Base-by-base conservation (phyloP, 2,329 filamentous ascomycete species). In the Davidsoniella neocaledoniae region DNA sequence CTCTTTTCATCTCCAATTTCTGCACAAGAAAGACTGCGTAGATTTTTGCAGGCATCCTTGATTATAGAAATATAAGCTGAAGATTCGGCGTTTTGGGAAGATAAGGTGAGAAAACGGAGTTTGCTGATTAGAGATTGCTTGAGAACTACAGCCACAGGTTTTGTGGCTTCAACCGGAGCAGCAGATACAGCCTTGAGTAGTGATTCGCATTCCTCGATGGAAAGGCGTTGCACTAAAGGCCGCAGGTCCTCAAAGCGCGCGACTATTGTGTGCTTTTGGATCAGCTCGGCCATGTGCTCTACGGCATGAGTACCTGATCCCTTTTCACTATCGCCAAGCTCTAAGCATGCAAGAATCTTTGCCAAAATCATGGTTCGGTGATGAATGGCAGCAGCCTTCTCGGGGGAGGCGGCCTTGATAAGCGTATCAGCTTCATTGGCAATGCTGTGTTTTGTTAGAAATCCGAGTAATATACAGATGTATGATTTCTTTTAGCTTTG, bases 51-150 rank as follows among this genome's bases (percentile, higher is more conserved):
- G 2, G 52, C 49, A 3, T 63, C 57, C 2, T 61, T 57, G 1
- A 62, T 55, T 25, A 70, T 51, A 4, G 56, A 56, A 0, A 60
- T 58, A 3, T 68, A 77, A 62, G 17, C 60, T 58, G 39, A 68
- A 64, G 2, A 70, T 59, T 49, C 69, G 72, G 1, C 55, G 54
- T 53, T 43, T 67, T 72, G 39, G 73, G 56, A 45, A 73, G 71
- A 33, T 68, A 65, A 49, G 75, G 74, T 50, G 63, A 70, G 5
- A 64, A 61, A 53, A 6, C 29, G 43, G 4, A 53, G 36, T 21
- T 53, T 53, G 10, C 37, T 37, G 5, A 37, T 23, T 2, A 53
- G 38, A 3, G 43, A 39, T 25, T 37, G 38, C 23, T 50, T 50
- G 25, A 53, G 48, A n/a, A 53, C 47, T 10, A 50, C 26, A 17